Evolutionary conservation across 768 basidiomycete genomes (phyloP).

Genomic region (Psilocybe cubensis): DNA sequence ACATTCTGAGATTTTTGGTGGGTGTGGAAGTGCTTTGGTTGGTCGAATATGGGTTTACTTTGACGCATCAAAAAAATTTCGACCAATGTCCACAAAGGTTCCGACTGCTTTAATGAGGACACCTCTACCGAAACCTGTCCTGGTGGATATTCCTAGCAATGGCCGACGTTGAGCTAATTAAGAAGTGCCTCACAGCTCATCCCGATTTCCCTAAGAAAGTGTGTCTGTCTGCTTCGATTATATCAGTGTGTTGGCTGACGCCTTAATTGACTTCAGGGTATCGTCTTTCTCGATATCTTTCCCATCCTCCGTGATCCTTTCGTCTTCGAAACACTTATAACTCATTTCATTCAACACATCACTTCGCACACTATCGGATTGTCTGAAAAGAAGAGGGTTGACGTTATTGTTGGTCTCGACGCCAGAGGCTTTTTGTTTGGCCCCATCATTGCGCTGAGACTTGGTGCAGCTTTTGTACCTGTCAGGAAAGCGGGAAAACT

Average conservation of each 20-base stretch:
- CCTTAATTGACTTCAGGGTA: slow-evolving; percentile 57
- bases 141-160: slow-evolving; percentile 36
- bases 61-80: background rate
- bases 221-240: slow-evolving; percentile 8
- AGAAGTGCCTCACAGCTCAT: slow-evolving; percentile 59
- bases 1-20: background rate
- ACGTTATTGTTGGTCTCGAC: slow-evolving; percentile 94
- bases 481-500: slow-evolving; percentile 94
- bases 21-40: background rate
- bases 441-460: slow-evolving; percentile 85
- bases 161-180: slow-evolving; percentile 79
- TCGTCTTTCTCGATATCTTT: slow-evolving; percentile 94
- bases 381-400: slow-evolving; percentile 69
- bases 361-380: slow-evolving; percentile 74
- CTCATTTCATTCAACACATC: slow-evolving; percentile 85
- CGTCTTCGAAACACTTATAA: slow-evolving; percentile 89
- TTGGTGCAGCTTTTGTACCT: slow-evolving; percentile 95
- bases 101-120: too few relatives aligned
- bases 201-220: slow-evolving; percentile 93
- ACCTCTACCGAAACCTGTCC: background rate
- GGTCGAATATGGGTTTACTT: background rate
- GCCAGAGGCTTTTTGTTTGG: slow-evolving; percentile 96
- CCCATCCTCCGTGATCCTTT: slow-evolving; percentile 87
- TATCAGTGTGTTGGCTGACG: slow-evolving; percentile 5
- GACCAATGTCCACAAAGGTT: background rate